Base-by-base conservation (phyloP, 2,329 filamentous ascomycete genomes). In the Nemania abortiva region DNA sequence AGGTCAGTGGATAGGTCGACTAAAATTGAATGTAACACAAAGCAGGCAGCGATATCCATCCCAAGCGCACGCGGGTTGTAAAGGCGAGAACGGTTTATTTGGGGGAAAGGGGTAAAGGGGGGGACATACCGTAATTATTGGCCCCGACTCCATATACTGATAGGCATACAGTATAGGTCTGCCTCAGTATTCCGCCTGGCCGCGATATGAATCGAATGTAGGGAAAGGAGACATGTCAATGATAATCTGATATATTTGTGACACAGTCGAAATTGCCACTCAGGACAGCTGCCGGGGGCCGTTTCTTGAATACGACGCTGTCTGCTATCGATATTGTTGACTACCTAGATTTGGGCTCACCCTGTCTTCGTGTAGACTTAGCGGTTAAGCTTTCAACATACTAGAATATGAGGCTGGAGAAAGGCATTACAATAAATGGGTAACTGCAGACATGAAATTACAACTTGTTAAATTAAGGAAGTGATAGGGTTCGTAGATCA, bases 251-350 rank as follows among this genome's bases (percentile, higher is more conserved):
- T 60, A 57, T 63, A 65, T 37, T 59, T 29, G 62, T 74, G 64
- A 66, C 58, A 65, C 66, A 56, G 37, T 53, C 27, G 53, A 47
- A 66, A 65, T 68, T 70, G 63, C 64, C 65, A 65, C 69, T 70
- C 70, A 68, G 73, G 74, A 74, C 72, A 75, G 74, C 74, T 75
- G 75, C 69, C 71, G 72, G 70, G 73, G 71, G 67, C 75, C 73
- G 74, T 64, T 27, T 45, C 11, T 72, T 66, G 68, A 66, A 73
- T 74, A 72, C 67, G 67, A 75, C 74, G 57, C 69, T 37, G 56
- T 52, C 42, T 57, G 54, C 47, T 47, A 61, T 71, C 69, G 69
- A 65, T 73, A 73, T 72, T 71, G 71, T 60, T 62, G 37, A 70
- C 55, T 29, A 18, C 70, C 57, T 22, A 24, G 34, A 11, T 62